These are phyloP conservation scores for Naganishia antarctica DNA, from an alignment of 768 basidiomycete genomes.

Conservation along the genomic window DNA sequence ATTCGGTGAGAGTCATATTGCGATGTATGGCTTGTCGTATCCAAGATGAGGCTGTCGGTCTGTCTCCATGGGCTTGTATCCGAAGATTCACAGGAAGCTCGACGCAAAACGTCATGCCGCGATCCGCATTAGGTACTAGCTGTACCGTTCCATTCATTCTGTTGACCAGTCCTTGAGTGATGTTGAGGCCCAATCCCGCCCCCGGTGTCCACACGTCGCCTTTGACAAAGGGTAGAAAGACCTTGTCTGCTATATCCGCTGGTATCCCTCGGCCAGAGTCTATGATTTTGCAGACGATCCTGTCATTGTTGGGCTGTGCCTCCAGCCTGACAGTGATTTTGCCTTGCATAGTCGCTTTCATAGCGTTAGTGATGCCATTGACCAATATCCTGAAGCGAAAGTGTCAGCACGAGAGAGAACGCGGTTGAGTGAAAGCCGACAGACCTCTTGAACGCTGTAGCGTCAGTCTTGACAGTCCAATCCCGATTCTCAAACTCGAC, in stretches of 20 bases:
- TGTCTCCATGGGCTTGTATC: not conserved
- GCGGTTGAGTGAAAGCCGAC: not conserved
- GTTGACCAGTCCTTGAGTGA: conserved; percentile 32
- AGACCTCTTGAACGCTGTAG: conserved; percentile 4
- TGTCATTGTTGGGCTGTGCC: not conserved
- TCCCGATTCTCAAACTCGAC: conserved; percentile 1
- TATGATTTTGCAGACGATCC: conserved; percentile 26
- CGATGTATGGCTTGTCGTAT: conserved; percentile 9
- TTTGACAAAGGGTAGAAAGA: conserved; percentile 41
- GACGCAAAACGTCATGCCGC: conserved; percentile 7
- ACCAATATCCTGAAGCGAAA: conserved; percentile 35
- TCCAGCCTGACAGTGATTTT: conserved; percentile 27
- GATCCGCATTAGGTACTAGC: not conserved
- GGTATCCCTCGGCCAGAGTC: conserved; percentile 36
- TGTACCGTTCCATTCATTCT: conserved; percentile 38
- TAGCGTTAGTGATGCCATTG: conserved; percentile 39
- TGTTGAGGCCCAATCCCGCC: conserved; percentile 40
- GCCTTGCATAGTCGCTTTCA: conserved; percentile 31
- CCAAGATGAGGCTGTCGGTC: not conserved
- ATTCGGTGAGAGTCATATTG: conserved; percentile 4
- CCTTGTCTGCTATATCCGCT: conserved; percentile 18
- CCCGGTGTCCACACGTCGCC: conserved; percentile 33
- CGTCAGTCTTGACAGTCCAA: conserved; percentile 6
- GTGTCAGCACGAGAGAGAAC: not conserved
- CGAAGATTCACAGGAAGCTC: not conserved